These are phyloP conservation scores for Moricandia moricandioides DNA, from an alignment of 345 rosid species.

Conservation along the genomic window DNA sequence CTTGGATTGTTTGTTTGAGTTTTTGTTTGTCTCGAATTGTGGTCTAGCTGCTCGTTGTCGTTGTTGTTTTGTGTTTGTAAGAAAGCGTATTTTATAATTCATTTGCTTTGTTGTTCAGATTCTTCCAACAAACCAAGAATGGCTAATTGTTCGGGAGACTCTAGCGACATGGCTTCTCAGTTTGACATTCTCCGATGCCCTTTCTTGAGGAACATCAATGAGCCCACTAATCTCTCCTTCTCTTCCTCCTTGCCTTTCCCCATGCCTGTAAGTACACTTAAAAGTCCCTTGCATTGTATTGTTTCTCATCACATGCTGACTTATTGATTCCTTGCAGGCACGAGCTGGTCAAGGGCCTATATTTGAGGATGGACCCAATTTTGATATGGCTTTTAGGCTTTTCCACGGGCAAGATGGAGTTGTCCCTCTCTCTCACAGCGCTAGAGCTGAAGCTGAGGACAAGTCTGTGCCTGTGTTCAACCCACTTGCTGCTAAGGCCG, in stretches of 20 bases:
- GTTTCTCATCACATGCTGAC: neutral
- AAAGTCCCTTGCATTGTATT: neutral
- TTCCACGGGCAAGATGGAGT: conserved; percentile 96
- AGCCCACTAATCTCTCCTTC: conserved; percentile 88
- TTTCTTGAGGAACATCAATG: conserved; percentile 92
- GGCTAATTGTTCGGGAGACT: conserved; percentile 57
- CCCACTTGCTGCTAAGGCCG: conserved; percentile 96
- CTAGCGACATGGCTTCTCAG: conserved; percentile 50
- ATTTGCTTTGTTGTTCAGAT: conserved; percentile 23
- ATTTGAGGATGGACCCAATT: conserved; percentile 97
- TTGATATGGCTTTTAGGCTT: conserved; percentile 84
- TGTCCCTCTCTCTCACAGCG: conserved; percentile 74
- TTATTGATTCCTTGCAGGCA: conserved; percentile 31
- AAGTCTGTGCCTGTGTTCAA: conserved; percentile 52
- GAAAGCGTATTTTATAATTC: neutral
- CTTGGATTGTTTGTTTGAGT: too few relatives aligned
- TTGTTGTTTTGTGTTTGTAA: too few relatives aligned
- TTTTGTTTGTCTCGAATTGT: too few relatives aligned
- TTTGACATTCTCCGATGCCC: conserved; percentile 72
- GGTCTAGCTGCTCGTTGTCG: too few relatives aligned
- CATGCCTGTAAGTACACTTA: conserved; percentile 58
- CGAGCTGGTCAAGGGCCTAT: conserved; percentile 81
- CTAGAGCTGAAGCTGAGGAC: conserved; percentile 37
- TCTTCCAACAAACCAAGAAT: conserved; percentile 38
- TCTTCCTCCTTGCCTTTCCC: conserved; percentile 62